Base-by-base conservation (phyloP, 1,139 yeast species). In the Ashbya aceris region DNA sequence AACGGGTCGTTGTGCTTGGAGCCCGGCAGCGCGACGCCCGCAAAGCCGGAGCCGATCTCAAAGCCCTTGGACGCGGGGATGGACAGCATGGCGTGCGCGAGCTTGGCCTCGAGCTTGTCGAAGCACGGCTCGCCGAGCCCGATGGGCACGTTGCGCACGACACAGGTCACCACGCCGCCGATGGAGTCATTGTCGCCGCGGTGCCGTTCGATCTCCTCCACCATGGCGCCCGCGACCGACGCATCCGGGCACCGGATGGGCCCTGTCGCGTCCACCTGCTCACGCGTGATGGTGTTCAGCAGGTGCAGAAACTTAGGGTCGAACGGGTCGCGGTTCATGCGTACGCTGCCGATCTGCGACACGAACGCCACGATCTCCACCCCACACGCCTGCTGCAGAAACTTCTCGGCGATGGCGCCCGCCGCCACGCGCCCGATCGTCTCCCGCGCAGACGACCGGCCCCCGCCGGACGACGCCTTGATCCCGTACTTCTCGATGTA, bases 371-470 rank as follows among this genome's bases (percentile, higher is more conserved):
- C 96, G 57, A 91, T 86, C 65, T 93, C 98, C 39, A 91, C 93
- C 46, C 77, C 76, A 60, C 83, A 80, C 43, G 84, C 83, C 55
- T 82, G 78, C 41, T 69, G 61, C 58, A 91, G 73, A 52, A 86
- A 79, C 68, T 87, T 89, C 64, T 91, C 98, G 36, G 98, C 98
- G 64, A 91, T 80, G 45, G 96, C 97, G 53, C 97, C 97, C 10
- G 97, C 98, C 40, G 98, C 98, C 41, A 91, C 98, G 63, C 98
- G 76, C 43, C 97, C 98, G 55, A 93, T 91, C 40, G 98, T 91
- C 66, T 91, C 98, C 66, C 98, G 79, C 9, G 98, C 98, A 35
- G 93, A 80, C 17, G 96, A 83, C 61, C 98, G 78, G 49, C 98
- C 98, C 56, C 98, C 98, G 41, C 98, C 98, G 37, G 94, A 82